These are phyloP conservation scores for Globisporangium lucens DNA, from an alignment of 352 stramenopile genomes.

Conservation along the genomic window DNA sequence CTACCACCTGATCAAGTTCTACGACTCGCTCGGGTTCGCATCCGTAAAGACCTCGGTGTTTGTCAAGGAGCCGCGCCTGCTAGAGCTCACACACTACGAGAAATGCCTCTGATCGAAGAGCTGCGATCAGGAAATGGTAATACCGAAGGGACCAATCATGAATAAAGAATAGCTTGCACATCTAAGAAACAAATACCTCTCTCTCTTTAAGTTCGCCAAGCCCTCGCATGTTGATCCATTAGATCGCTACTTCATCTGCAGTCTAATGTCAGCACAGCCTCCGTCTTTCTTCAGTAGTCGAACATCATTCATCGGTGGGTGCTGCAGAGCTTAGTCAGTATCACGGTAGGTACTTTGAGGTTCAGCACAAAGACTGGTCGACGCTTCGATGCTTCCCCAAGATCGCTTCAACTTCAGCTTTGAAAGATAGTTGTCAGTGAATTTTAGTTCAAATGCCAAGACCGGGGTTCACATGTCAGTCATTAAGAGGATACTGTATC, in stretches of 20 bases:
- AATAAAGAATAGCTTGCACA: neutral
- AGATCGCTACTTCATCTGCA: too few species aligned
- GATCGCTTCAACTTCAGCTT: neutral
- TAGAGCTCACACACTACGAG: constrained; percentile 12
- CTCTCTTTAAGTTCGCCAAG: too few species aligned
- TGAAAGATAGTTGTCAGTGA: neutral
- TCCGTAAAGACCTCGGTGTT: constrained; percentile 1
- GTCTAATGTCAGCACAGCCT: too few species aligned
- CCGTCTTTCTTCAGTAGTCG: too few species aligned
- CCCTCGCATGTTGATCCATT: too few species aligned
- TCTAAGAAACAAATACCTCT: too few species aligned
- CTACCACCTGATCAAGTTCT: constrained; percentile 9
- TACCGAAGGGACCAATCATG: neutral
- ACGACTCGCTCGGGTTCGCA: constrained; percentile 9
- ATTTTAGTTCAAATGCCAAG: neutral
- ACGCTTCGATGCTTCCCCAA: neutral
- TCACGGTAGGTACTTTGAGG: too few species aligned
- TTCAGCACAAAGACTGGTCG: neutral
- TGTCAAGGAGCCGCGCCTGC: constrained; percentile 1
- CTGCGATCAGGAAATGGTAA: neutral
- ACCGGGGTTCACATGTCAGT: neutral
- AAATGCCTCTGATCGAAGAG: neutral
- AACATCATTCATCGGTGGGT: too few species aligned
- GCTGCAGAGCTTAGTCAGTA: too few species aligned
- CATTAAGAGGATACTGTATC: neutral